A percentile compares a stretch with the other conserved stretches of the same genome.
These are phyloP conservation scores for Ophiognomonia clavigignenti-juglandacearum DNA, from an alignment of 2,329 filamentous ascomycete genomes.

Conservation along the genomic window DNA sequence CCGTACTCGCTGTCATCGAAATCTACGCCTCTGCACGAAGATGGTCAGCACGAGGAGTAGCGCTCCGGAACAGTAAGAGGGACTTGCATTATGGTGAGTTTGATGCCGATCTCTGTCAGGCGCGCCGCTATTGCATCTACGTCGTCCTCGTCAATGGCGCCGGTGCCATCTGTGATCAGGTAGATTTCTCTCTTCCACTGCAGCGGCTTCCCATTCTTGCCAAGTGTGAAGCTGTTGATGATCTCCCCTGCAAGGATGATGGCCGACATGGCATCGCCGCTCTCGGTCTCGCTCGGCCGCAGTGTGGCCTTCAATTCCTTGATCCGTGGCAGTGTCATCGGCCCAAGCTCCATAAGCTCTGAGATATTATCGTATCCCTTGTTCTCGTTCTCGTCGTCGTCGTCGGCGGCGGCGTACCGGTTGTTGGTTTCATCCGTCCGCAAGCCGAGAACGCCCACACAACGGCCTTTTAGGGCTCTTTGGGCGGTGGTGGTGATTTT, in stretches of 20 bases:
- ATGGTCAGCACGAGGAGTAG: slow-evolving; percentile 1
- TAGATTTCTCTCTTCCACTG: slow-evolving; percentile 79
- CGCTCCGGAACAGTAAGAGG: no score
- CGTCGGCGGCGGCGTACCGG: slow-evolving; percentile 47
- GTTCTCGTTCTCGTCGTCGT: slow-evolving; percentile 64
- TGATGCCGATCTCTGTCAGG: slow-evolving; percentile 71
- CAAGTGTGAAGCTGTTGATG: slow-evolving; percentile 67
- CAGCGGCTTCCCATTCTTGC: slow-evolving; percentile 54
- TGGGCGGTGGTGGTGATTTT: slow-evolving; percentile 72
- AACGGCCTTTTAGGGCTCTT: slow-evolving; percentile 65
- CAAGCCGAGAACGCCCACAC: slow-evolving; percentile 75
- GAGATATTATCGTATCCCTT: slow-evolving; percentile 78
- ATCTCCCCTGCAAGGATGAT: slow-evolving; percentile 82
- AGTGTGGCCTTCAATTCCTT: slow-evolving; percentile 59
- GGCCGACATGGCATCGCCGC: slow-evolving; percentile 83
- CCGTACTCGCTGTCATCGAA: slow-evolving; percentile 90
- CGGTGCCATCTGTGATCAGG: slow-evolving; percentile 77
- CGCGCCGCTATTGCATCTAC: slow-evolving; percentile 66
- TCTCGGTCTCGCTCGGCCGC: slow-evolving; percentile 60
- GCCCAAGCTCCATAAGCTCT: slow-evolving; percentile 64
- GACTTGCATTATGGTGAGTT: slow-evolving; percentile 72
- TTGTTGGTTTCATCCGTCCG: slow-evolving; percentile 76
- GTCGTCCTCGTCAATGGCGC: slow-evolving; percentile 66
- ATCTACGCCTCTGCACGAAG: slow-evolving; percentile 66
- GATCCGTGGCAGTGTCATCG: slow-evolving; percentile 63